Evolutionary conservation across 352 stramenopile species (phyloP).

Genomic region (Phytophthora foliorum): DNA sequence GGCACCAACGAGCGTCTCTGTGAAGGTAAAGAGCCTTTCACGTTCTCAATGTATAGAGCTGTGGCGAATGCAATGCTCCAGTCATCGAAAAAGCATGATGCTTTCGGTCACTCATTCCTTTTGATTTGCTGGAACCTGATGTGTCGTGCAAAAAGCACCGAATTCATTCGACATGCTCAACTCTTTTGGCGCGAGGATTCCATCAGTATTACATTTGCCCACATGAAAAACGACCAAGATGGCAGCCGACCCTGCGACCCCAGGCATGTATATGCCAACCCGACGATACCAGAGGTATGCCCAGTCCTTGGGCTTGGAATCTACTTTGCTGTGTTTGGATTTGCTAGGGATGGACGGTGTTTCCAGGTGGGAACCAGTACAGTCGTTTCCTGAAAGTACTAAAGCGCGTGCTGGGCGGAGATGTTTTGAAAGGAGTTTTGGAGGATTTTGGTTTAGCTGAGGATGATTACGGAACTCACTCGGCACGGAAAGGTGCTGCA

Average conservation of each 20-base stretch:
- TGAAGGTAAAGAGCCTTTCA: conserved; percentile 23
- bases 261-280: conserved; percentile 40
- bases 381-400: conserved; percentile 32
- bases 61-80: conserved; percentile 1
- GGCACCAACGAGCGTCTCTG: not conserved
- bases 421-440: not conserved
- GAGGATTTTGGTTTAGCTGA: not conserved
- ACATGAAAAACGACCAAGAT: conserved; percentile 47
- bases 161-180: conserved; percentile 14
- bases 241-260: conserved; percentile 28
- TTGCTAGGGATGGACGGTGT: conserved; percentile 21
- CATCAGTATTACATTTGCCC: conserved; percentile 27
- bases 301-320: conserved; percentile 33
- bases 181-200: conserved; percentile 19
- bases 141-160: conserved; percentile 15
- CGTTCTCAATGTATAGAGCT: conserved; percentile 18
- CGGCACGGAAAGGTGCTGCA: conserved; percentile 23
- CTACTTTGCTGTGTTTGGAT: conserved; percentile 23
- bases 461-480: conserved; percentile 33
- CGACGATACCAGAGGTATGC: conserved; percentile 28
- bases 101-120: conserved; percentile 22
- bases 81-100: conserved; percentile 2
- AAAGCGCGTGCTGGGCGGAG: not conserved
- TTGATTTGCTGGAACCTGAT: conserved; percentile 19
- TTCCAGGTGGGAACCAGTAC: conserved; percentile 34